A percentile compares a stretch with the other conserved stretches of the same genome.
These are phyloP conservation scores for Tympanopsis confertula DNA, from an alignment of 2,329 filamentous ascomycete species.

Conservation along the genomic window DNA sequence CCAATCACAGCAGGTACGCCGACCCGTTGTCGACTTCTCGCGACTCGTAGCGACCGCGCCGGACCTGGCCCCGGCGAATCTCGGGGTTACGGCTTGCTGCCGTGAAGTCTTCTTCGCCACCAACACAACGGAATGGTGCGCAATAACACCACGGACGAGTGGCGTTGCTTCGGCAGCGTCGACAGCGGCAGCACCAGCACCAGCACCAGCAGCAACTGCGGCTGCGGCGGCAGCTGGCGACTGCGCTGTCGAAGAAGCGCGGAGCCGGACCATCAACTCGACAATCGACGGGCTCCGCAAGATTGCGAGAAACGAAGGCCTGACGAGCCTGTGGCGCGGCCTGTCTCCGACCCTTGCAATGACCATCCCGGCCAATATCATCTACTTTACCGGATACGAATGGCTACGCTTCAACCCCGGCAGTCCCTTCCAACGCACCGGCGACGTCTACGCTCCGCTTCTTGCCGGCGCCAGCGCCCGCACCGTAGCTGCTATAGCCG, in stretches of 20 bases:
- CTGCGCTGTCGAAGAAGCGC: constrained; percentile 80
- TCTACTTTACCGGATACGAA: constrained; percentile 97
- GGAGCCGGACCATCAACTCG: constrained; percentile 73
- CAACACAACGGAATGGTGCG: constrained; percentile 69
- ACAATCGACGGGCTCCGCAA: constrained; percentile 87
- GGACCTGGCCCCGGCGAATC: constrained; percentile 63
- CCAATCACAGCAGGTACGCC: constrained; percentile 63
- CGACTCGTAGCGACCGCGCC: constrained; percentile 46
- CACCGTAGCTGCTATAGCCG: constrained; percentile 67
- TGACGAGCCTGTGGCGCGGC: constrained; percentile 79
- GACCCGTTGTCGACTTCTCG: constrained; percentile 39
- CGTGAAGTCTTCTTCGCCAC: constrained; percentile 95
- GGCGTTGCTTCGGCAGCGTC: constrained; percentile 28
- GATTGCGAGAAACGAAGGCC: constrained; percentile 85
- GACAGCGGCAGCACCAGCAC: constrained; percentile 43
- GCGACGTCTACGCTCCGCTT: constrained; percentile 68
- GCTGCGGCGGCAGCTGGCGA: constrained; percentile 32
- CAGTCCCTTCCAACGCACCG: constrained; percentile 57
- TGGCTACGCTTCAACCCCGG: constrained; percentile 67
- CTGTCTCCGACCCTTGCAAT: constrained; percentile 89
- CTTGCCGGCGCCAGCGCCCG: constrained; percentile 70
- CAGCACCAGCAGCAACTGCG: constrained; percentile 33
- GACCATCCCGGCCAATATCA: constrained; percentile 90
- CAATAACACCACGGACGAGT: constrained; percentile 52
- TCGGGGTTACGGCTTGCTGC: constrained; percentile 90